These are phyloP conservation scores for Blastobotrys capitulatus DNA, from an alignment of 1,139 yeast species.

Conservation along the genomic window DNA sequence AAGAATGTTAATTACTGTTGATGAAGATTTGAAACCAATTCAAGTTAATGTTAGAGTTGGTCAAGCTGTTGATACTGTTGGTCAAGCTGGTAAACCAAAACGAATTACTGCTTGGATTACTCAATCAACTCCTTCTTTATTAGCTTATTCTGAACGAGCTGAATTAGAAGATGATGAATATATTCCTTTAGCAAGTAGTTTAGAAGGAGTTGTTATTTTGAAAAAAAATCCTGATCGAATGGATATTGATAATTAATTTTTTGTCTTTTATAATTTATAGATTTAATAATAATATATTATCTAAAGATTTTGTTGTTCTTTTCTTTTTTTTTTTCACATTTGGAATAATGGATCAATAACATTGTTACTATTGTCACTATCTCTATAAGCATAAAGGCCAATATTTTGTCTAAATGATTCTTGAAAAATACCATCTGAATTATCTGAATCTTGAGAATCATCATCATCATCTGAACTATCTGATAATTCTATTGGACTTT, in stretches of 20 bases:
- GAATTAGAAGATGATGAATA: slow-evolving; percentile 96
- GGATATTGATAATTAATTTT: slow-evolving; percentile 52
- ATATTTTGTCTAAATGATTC: too few species aligned
- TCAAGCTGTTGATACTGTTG: slow-evolving; percentile 97
- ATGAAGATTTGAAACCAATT: slow-evolving; percentile 79
- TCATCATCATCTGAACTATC: too few species aligned
- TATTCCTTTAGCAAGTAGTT: slow-evolving; percentile 68
- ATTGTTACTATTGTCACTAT: too few species aligned
- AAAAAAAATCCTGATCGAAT: slow-evolving; percentile 85
- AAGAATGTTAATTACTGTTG: slow-evolving; percentile 87
- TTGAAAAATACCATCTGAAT: too few species aligned
- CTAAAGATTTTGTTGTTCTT: too few species aligned
- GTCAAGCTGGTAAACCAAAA: slow-evolving; percentile 98
- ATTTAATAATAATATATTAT: too few species aligned
- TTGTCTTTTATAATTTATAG: too few species aligned
- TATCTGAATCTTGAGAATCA: too few species aligned
- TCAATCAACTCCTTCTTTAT: slow-evolving; percentile 91
- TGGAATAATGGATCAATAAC: too few species aligned
- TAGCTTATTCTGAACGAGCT: slow-evolving; percentile 93
- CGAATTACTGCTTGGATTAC: slow-evolving; percentile 99
- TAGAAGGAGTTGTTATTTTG: slow-evolving; percentile 91
- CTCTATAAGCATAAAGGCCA: too few species aligned
- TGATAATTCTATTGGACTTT: too few species aligned
- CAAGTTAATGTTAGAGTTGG: slow-evolving; percentile 98
- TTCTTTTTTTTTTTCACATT: too few species aligned